Percentiles rank a stretch among this genome's conserved stretches.
Conservation (phyloP, 129 eudicot genomes). For the Lonicera japonica region DNA sequence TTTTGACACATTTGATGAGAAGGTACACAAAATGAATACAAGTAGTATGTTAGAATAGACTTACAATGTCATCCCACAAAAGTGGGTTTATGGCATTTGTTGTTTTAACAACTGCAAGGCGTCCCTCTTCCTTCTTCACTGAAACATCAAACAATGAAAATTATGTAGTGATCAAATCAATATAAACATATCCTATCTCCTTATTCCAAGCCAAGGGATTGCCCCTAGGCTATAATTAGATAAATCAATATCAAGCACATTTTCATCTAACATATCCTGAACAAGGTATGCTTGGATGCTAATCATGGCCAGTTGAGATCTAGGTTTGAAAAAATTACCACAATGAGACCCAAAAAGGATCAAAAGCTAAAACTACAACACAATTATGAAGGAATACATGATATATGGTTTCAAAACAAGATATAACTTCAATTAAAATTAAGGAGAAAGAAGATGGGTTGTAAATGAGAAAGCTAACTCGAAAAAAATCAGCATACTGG, state of each 20-base stretch:
- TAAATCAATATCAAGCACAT: too few species aligned
- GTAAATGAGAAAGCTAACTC: constrained; percentile 1
- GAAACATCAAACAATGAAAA: constrained; percentile 18
- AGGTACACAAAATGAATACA: constrained; percentile 1
- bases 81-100: constrained; percentile 83
- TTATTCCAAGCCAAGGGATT: too few species aligned
- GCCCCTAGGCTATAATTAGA: too few species aligned
- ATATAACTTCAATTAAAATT: not conserved
- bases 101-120: constrained; percentile 67
- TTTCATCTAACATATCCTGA: too few species aligned
- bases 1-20: not conserved
- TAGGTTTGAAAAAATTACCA: too few species aligned
- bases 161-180: not conserved
- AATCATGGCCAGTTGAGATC: too few species aligned
- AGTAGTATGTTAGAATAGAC: constrained; percentile 10
- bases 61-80: constrained; percentile 83
- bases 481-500: not conserved
- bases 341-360: too few species aligned
- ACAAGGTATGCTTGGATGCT: too few species aligned
- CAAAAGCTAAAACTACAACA: too few species aligned
- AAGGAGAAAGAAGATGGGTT: not conserved
- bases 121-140: constrained; percentile 73
- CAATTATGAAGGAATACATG: too few species aligned
- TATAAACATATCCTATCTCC: not conserved
- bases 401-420: too few species aligned